Evolutionary conservation across 2,329 filamentous ascomycete genomes (phyloP).

Genomic region (Rhytidhysteron rufulum): DNA sequence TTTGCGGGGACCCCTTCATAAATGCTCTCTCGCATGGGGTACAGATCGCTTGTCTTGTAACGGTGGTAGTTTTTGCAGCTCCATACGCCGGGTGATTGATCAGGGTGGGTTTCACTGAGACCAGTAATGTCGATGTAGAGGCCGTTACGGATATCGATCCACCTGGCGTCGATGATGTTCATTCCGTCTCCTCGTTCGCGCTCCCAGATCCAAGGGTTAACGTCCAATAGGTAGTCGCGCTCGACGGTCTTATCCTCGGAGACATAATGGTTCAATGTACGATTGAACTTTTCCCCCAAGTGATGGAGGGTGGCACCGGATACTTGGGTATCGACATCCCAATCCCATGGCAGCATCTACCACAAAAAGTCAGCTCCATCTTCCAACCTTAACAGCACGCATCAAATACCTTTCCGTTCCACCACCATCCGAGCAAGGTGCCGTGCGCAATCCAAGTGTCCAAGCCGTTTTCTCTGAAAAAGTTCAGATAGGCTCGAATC

Average conservation of each 20-base stretch:
- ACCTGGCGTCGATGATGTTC: slow-evolving; percentile 81
- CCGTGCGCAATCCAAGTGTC: slow-evolving; percentile 88
- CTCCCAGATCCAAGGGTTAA: slow-evolving; percentile 67
- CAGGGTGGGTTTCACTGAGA: slow-evolving; percentile 63
- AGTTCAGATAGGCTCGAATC: slow-evolving; percentile 68
- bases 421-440: slow-evolving; percentile 84
- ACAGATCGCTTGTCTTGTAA: slow-evolving; percentile 68
- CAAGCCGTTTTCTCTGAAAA: slow-evolving; percentile 60
- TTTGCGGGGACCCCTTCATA: slow-evolving; percentile 71
- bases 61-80: slow-evolving; percentile 77
- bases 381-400: not conserved
- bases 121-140: slow-evolving; percentile 83
- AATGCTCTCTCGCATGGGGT: slow-evolving; percentile 67
- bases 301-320: slow-evolving; percentile 62
- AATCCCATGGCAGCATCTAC: slow-evolving; percentile 76
- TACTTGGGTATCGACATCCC: slow-evolving; percentile 79
- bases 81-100: slow-evolving; percentile 60
- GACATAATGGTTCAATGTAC: slow-evolving; percentile 53
- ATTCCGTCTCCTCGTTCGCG: slow-evolving; percentile 61
- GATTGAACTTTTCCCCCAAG: slow-evolving; percentile 65
- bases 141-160: slow-evolving; percentile 73
- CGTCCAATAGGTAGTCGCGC: slow-evolving; percentile 66
- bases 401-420: slow-evolving; percentile 63
- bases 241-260: slow-evolving; percentile 34
- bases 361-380: slow-evolving; percentile 28